Evolutionary conservation across 495 filamentous ascomycete genomes (phyloP).

Genomic region (Pseudoneurospora amorphoporcata): DNA sequence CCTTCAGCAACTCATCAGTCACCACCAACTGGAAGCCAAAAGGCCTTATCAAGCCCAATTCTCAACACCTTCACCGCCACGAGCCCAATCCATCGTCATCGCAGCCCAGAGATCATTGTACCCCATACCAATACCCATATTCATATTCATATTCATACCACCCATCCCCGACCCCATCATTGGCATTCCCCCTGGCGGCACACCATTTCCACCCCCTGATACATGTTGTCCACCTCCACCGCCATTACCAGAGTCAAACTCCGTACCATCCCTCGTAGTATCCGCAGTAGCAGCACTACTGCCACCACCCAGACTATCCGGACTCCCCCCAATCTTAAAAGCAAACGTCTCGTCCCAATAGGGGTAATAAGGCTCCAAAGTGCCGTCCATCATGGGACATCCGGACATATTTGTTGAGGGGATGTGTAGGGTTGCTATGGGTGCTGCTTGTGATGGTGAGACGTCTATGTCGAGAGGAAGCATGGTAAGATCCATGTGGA

Average conservation of each 20-base stretch:
- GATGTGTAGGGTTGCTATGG: not conserved
- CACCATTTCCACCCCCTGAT: constrained; percentile 2
- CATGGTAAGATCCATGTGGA: not conserved
- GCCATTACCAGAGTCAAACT: not conserved
- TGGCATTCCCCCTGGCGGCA: constrained; percentile 28
- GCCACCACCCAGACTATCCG: not conserved
- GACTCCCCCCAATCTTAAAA: not conserved
- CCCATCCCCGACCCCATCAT: constrained; percentile 23
- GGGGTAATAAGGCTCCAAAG: constrained; percentile 28
- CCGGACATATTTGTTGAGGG: constrained; percentile 7
- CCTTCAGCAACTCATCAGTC: not conserved
- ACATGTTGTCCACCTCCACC: not conserved
- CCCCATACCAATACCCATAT: not conserved
- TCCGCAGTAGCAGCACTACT: not conserved
- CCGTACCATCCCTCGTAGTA: not conserved
- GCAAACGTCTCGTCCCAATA: constrained; percentile 30
- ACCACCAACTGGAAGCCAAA: not conserved
- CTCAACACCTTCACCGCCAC: not conserved
- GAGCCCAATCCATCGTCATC: constrained; percentile 14
- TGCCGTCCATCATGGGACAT: constrained; percentile 39
- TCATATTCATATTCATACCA: not conserved
- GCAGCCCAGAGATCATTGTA: constrained; percentile 14
- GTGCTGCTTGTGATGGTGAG: not conserved
- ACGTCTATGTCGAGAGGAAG: not conserved
- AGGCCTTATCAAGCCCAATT: not conserved